These are phyloP conservation scores for Fusarium oxysporum DNA, from an alignment of 2,329 filamentous ascomycete species.

Conservation along the genomic window DNA sequence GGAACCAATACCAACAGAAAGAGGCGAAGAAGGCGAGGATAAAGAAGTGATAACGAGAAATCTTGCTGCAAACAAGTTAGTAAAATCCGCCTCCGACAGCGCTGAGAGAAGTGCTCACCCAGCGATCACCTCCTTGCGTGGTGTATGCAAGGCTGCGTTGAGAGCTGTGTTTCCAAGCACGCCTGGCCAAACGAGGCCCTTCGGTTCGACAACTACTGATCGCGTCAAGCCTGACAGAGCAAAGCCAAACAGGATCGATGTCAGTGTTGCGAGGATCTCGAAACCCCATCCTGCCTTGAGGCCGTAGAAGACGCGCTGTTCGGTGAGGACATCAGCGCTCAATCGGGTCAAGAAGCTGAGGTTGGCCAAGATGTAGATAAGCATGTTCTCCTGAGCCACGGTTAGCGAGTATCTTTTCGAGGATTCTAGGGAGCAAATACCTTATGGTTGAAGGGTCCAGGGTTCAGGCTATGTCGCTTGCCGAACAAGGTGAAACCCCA, in stretches of 20 bases:
- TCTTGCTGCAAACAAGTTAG: conserved; percentile 39
- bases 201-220: conserved; percentile 58
- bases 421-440: background rate
- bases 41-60: conserved; percentile 59
- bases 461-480: conserved; percentile 51
- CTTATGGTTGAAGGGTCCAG: conserved; percentile 54
- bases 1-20: conserved; percentile 63
- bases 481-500: conserved; percentile 46
- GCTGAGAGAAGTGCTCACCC: background rate
- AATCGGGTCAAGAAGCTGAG: conserved; percentile 57
- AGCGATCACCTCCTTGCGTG: conserved; percentile 47
- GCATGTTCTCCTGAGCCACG: conserved; percentile 58
- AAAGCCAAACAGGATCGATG: conserved; percentile 64
- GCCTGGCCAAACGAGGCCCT: conserved; percentile 64
- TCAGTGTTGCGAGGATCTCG: conserved; percentile 60
- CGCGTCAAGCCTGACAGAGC: conserved; percentile 60
- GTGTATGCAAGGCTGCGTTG: conserved; percentile 55
- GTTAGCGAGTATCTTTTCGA: fast-evolving
- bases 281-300: conserved; percentile 60
- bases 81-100: fast-evolving
- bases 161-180: conserved; percentile 62
- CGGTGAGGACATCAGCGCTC: conserved; percentile 51
- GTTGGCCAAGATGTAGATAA: conserved; percentile 68
- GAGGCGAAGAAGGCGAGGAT: conserved; percentile 50
- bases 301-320: conserved; percentile 56